Conservation (phyloP, 2,329 filamentous ascomycete genomes). For the Colletotrichum shisoi region DNA sequence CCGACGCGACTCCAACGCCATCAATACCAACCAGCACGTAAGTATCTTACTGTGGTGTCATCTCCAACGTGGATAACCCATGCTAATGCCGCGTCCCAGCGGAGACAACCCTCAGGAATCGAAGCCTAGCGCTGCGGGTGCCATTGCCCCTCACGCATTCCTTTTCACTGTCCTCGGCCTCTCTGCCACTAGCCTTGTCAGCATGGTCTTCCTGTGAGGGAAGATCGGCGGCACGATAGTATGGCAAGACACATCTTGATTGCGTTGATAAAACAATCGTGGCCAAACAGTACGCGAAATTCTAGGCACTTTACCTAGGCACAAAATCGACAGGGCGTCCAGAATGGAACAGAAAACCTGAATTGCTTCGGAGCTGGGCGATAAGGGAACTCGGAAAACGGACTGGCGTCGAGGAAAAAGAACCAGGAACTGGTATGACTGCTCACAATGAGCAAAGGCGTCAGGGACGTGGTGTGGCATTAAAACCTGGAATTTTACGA, state of each 20-base stretch:
- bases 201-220: slow-evolving; percentile 26
- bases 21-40: slow-evolving; percentile 15
- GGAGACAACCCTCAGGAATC: slow-evolving; percentile 14
- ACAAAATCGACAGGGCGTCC: background rate
- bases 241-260: background rate
- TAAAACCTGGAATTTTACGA: slow-evolving; percentile 27
- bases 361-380: background rate
- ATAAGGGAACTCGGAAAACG: background rate
- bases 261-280: slow-evolving; percentile 2
- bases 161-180: slow-evolving; percentile 30
- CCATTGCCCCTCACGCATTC: slow-evolving; percentile 33
- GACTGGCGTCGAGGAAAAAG: background rate
- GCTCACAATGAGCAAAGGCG: slow-evolving; percentile 8
- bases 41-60: background rate
- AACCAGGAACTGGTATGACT: background rate
- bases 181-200: slow-evolving; percentile 23
- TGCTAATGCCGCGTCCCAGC: slow-evolving; percentile 1
- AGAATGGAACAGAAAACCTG: slow-evolving; percentile 10
- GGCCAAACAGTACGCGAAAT: slow-evolving; percentile 22
- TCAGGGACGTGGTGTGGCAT: background rate
- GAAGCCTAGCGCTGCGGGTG: slow-evolving; percentile 34
- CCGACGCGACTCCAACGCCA: slow-evolving; percentile 13
- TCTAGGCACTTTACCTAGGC: background rate
- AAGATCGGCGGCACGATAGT: background rate
- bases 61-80: too few relatives aligned